These are phyloP conservation scores for Cordyceps javanica DNA, from an alignment of 2,329 filamentous ascomycete species.

Conservation along the genomic window DNA sequence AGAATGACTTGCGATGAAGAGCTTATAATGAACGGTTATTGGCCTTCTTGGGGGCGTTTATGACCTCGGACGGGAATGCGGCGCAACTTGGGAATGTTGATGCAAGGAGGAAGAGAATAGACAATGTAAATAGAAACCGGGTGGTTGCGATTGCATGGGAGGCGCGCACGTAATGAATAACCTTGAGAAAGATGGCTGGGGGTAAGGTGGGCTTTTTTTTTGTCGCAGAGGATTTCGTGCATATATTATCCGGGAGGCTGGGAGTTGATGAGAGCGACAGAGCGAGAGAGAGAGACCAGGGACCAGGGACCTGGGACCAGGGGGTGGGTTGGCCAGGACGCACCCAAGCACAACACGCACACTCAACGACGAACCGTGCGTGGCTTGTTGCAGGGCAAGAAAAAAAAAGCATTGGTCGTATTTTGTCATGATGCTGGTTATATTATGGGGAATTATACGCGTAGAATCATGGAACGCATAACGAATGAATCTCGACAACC, in stretches of 20 bases:
- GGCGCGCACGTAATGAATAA: background rate
- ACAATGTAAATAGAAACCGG: slow-evolving; percentile 5
- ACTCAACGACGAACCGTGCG: background rate
- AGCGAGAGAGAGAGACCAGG: background rate
- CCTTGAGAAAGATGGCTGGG: background rate
- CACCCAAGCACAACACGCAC: too few relatives aligned
- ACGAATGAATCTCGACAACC: background rate
- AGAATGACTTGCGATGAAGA: too few relatives aligned
- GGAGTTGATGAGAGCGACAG: too few relatives aligned
- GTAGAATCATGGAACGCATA: background rate
- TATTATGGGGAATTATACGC: background rate
- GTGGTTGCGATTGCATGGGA: background rate
- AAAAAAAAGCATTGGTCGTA: background rate
- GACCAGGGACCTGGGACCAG: too few relatives aligned
- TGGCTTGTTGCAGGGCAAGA: background rate
- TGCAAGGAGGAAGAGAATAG: background rate
- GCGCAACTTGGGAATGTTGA: slow-evolving; percentile 6
- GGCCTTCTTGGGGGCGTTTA: background rate
- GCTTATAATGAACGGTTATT: too few relatives aligned
- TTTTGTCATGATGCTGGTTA: background rate
- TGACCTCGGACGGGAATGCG: background rate
- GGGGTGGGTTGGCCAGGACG: background rate
- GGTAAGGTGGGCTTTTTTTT: background rate
- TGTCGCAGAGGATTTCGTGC: slow-evolving; percentile 3
- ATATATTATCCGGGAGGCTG: slow-evolving; percentile 10